A percentile compares a stretch with the other conserved stretches of the same genome.
phyloP scores from a whole-genome alignment of 2,329 filamentous ascomycete genomes.

The Lachnellula arida region DNA sequence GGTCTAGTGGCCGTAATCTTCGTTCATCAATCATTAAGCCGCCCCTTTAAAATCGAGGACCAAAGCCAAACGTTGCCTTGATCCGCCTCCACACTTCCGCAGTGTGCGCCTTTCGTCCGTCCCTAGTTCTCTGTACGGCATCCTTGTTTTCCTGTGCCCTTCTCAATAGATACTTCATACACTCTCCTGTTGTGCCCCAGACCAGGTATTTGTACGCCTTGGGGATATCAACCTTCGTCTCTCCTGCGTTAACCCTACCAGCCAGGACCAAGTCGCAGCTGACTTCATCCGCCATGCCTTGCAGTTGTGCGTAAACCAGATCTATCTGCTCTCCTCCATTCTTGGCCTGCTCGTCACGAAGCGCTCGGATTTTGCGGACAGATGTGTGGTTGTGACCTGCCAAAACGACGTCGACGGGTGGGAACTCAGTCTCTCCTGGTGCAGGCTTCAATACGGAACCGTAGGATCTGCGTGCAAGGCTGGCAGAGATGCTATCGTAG shows the following conservation, averaged over 20 bases:
- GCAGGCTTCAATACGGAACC: constrained; percentile 44
- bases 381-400: constrained; percentile 79
- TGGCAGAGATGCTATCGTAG: constrained; percentile 68
- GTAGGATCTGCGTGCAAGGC: constrained; percentile 62
- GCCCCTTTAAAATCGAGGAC: neutral
- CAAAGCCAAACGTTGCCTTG: constrained; percentile 38
- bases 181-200: constrained; percentile 71
- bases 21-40: neutral
- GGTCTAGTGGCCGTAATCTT: neutral
- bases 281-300: constrained; percentile 95
- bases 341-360: constrained; percentile 42
- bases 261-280: constrained; percentile 53
- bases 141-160: constrained; percentile 72
- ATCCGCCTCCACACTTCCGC: constrained; percentile 54
- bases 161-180: constrained; percentile 67
- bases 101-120: constrained; percentile 59
- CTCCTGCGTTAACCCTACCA: constrained; percentile 23
- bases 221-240: constrained; percentile 44
- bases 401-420: constrained; percentile 60
- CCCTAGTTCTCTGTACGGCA: constrained; percentile 58
- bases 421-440: constrained; percentile 44
- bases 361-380: constrained; percentile 52
- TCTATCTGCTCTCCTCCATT: constrained; percentile 37
- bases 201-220: constrained; percentile 62
- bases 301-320: constrained; percentile 70